Base-by-base conservation (phyloP, 2,329 filamentous ascomycete species). In the Aureobasidium melanogenum region DNA sequence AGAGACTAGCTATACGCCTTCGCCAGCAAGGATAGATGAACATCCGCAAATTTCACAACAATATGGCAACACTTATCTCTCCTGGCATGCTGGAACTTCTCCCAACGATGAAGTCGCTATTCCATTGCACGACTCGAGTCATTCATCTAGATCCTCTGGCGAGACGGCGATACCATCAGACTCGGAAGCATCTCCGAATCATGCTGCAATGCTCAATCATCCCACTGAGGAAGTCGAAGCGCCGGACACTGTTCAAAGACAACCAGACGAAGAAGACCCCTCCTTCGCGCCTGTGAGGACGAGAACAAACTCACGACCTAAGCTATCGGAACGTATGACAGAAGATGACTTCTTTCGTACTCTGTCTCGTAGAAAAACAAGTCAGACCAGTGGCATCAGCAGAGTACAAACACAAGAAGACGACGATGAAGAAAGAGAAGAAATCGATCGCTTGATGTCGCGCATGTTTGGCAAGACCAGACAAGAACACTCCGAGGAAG, bases 391-490 rank as follows among this genome's bases (percentile, higher is more conserved):
- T 14, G 63, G 61, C 2, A 67, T 64, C 54, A 64, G 73, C 26
- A 65, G 65, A 10, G 59, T 50, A 9, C 43, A 60, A 2, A 67
- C 65, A 12, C 58, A 64, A 47, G 69, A 66, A 50, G 60, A 64
- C 12, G 30, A 56, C 15, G 30, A 56, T 0, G 73, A 77, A 5
- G 79, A 79, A 48, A 75, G 76, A 50, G 76, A 77, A n/a, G 82
- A 85, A 67, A 81, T 87, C 34, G 78, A 85, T 55, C 76, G 77
- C 12, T 73, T 89, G 41, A 84, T 90, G 77, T 88, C 85, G 0
- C 82, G 83, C 3, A 88, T 90, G 80, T 90, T 89, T 67, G 87
- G 87, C 6, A 75, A 78, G 36, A 81, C 82, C 22, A 79, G 87
- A 6, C 85, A 87, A 65, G 79, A 81, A 47, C 76, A 82, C n/a